These are phyloP conservation scores for Leccinum disarticulatum DNA, from an alignment of 768 basidiomycete species.

Conservation along the genomic window DNA sequence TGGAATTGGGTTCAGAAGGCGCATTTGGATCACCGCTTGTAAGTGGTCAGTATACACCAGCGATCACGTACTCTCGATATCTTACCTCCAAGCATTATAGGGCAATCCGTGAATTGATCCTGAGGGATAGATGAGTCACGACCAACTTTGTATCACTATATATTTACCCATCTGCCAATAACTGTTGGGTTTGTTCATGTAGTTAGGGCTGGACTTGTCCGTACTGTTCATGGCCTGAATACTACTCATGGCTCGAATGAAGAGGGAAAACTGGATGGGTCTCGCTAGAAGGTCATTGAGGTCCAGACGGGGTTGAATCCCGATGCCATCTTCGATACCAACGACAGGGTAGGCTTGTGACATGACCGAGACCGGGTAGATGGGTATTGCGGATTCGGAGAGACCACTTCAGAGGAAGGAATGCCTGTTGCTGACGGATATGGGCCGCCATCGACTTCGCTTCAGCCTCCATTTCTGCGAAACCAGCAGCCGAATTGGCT, in stretches of 20 bases:
- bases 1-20: background rate
- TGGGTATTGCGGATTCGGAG: background rate
- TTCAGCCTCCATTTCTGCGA: no score
- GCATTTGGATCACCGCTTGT: slow-evolving; percentile 19
- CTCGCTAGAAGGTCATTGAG: slow-evolving; percentile 16
- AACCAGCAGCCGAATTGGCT: no score
- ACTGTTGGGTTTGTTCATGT: slow-evolving; percentile 18
- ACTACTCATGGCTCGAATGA: slow-evolving; percentile 13
- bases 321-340: slow-evolving; percentile 4
- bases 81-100: slow-evolving; percentile 13
- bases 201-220: slow-evolving; percentile 1
- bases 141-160: background rate
- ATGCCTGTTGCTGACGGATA: background rate
- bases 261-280: slow-evolving; percentile 18
- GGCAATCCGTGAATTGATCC: slow-evolving; percentile 21
- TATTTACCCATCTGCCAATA: slow-evolving; percentile 21
- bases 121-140: background rate
- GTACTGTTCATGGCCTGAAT: slow-evolving; percentile 7
- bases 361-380: slow-evolving; percentile 5
- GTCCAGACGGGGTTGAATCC: slow-evolving; percentile 19
- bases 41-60: background rate
- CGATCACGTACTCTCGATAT: background rate
- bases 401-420: background rate
- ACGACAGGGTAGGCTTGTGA: slow-evolving; percentile 11
- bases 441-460: no score